A percentile compares a stretch with the other conserved stretches of the same genome.
These are phyloP conservation scores for Gynostemma pentaphyllum DNA, from an alignment of 306 rosid genomes.

Conservation along the genomic window DNA sequence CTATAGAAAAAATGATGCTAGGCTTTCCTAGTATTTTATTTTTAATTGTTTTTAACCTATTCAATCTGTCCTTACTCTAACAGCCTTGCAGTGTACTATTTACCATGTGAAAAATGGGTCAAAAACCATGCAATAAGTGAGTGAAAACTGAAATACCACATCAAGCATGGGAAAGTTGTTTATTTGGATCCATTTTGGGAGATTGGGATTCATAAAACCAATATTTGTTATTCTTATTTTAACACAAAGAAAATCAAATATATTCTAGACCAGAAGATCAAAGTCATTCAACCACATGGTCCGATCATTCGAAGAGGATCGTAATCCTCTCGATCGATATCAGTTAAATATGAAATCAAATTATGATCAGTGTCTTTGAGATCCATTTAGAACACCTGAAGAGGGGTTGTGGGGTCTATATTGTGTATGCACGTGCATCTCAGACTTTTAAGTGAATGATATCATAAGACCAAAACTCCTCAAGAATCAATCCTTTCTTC, in stretches of 20 bases:
- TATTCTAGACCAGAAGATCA: no score
- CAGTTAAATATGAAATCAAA: neutral
- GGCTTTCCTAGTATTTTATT: neutral
- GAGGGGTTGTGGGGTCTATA: neutral
- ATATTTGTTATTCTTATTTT: neutral
- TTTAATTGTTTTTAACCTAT: neutral
- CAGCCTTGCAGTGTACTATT: neutral
- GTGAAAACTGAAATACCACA: neutral
- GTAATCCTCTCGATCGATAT: no score
- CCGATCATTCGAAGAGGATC: no score
- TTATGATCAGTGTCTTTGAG: neutral
- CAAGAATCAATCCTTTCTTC: neutral
- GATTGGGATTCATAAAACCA: neutral
- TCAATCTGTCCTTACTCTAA: neutral
- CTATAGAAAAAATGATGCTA: neutral
- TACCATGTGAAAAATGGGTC: neutral
- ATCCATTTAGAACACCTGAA: neutral
- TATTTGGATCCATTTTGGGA: constrained; percentile 2
- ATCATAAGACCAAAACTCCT: neutral
- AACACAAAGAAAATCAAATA: no score
- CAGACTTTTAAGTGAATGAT: neutral
- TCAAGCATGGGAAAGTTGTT: constrained; percentile 2
- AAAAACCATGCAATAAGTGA: neutral
- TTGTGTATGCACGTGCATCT: neutral
- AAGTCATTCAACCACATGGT: no score